Evolutionary conservation across 176 grass and related monocot species (phyloP), one percentile per base, ranked within the genome.

Genomic region (Bromus sterilis): DNA sequence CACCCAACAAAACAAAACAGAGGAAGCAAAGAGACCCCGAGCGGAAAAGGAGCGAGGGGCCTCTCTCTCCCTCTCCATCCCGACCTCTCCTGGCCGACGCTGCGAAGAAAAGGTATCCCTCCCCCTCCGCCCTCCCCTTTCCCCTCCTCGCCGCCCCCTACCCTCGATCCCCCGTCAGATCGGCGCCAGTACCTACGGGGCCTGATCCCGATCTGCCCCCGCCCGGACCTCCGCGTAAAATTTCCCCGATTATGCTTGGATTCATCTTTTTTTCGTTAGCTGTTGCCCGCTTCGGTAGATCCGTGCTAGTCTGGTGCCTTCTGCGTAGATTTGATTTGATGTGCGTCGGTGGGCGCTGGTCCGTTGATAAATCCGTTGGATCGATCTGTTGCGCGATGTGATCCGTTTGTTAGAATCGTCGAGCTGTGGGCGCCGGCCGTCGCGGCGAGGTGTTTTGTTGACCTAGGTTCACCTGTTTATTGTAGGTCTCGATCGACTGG

Each of bases 91-190:
- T 70, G 48, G 25, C 48, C 69, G n/a, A n/a, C n/a, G 69, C 80
- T 25, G 80, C 80, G 48, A 57, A 40, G 34, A 49, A 82, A 74
- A 74, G 80, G 67, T 83, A 60, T 39, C 55, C 25, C 65, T n/a
- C 33, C 28, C 6, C 28, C 6, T 29, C 76, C 39, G 18, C 49
- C 37, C 10, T 24, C 37, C 53, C 49, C 53, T 31, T 1, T 15
- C 15, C 2, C 66, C 67, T 39, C 66, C 20, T 6, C 56, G 24
- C 21, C 9, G 29, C 39, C 51, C 66, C 1, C 32, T n/a, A n/a
- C 68, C 53, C 8, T 48, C 21, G 40, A 63, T 74, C 63, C 56
- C 56, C 56, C 56, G 23, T 4, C 80, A 35, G 69, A 83, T 83
- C 80, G 80, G 65, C 48, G 56, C 56, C 28, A 4, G 56, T 34